Evolutionary conservation across 129 eudicot species (phyloP).

Genomic region (Calendula officinalis): DNA sequence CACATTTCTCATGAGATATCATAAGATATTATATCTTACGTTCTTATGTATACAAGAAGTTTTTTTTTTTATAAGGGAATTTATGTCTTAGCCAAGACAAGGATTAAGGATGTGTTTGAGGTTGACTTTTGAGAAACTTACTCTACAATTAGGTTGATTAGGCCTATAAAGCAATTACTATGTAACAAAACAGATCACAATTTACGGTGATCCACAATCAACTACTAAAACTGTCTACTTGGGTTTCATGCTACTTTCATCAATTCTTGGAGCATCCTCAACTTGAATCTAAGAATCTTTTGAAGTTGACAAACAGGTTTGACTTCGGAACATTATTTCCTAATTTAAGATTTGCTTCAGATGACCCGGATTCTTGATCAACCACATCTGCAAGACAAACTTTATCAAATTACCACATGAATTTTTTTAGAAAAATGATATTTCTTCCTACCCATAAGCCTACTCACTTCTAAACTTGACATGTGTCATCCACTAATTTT

Average conservation of each 20-base stretch:
- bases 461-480: too few relatives aligned
- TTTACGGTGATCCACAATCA: background rate
- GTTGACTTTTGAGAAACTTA: background rate
- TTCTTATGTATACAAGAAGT: too few relatives aligned
- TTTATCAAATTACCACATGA: background rate
- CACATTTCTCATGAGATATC: too few relatives aligned
- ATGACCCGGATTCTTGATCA: slow-evolving; percentile 40
- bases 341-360: slow-evolving; percentile 39
- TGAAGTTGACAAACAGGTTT: slow-evolving; percentile 58
- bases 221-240: slow-evolving; percentile 3
- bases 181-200: background rate
- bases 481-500: too few relatives aligned
- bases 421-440: too few relatives aligned
- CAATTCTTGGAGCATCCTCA: slow-evolving; percentile 13
- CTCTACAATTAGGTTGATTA: background rate
- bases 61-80: too few relatives aligned
- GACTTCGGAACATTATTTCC: slow-evolving; percentile 48
- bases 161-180: too few relatives aligned
- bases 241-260: slow-evolving; percentile 12
- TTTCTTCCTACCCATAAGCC: too few relatives aligned
- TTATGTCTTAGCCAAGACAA: too few relatives aligned
- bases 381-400: slow-evolving; percentile 46
- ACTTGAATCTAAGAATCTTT: slow-evolving; percentile 67
- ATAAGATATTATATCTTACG: too few relatives aligned
- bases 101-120: too few relatives aligned